phyloP scores from a whole-genome alignment of 2,329 filamentous ascomycete genomes.

The Colletotrichum sansevieriae region DNA sequence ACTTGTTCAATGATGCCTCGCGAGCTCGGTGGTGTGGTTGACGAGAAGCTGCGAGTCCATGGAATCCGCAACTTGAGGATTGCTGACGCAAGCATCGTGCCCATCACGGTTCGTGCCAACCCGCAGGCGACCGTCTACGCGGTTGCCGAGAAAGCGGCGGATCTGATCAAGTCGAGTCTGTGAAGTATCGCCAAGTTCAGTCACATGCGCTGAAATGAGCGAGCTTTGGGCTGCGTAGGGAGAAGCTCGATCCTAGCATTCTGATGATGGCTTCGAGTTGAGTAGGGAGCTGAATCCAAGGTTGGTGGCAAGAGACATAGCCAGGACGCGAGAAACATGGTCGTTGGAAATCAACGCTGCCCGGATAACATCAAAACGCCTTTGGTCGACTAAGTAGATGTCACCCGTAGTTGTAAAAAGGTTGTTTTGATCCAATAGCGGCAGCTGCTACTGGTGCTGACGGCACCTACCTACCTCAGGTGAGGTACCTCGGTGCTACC shows the following conservation, averaged over 20 bases:
- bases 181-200: not conserved
- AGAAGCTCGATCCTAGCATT: not conserved
- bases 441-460: not conserved
- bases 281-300: too few relatives aligned
- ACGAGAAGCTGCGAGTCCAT: slow-evolving; percentile 58
- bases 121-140: slow-evolving; percentile 53
- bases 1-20: slow-evolving; percentile 65
- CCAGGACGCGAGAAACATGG: too few relatives aligned
- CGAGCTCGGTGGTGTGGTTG: slow-evolving; percentile 64
- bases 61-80: slow-evolving; percentile 59
- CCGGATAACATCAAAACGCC: too few relatives aligned
- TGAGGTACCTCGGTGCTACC: not conserved
- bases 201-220: too few relatives aligned
- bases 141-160: slow-evolving; percentile 49
- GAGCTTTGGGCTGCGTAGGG: not conserved
- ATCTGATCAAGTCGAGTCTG: slow-evolving; percentile 43
- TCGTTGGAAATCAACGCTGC: too few relatives aligned
- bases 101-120: slow-evolving; percentile 49
- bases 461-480: too few relatives aligned
- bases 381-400: too few relatives aligned
- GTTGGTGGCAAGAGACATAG: too few relatives aligned
- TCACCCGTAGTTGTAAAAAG: slow-evolving; percentile 15
- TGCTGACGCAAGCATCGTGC: slow-evolving; percentile 57
- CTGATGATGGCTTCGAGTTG: not conserved
- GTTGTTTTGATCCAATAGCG: not conserved